Percentiles rank a stretch among this genome's conserved stretches.
phyloP scores from a whole-genome alignment of 345 rosid genomes.

The Stellera chamaejasme region DNA sequence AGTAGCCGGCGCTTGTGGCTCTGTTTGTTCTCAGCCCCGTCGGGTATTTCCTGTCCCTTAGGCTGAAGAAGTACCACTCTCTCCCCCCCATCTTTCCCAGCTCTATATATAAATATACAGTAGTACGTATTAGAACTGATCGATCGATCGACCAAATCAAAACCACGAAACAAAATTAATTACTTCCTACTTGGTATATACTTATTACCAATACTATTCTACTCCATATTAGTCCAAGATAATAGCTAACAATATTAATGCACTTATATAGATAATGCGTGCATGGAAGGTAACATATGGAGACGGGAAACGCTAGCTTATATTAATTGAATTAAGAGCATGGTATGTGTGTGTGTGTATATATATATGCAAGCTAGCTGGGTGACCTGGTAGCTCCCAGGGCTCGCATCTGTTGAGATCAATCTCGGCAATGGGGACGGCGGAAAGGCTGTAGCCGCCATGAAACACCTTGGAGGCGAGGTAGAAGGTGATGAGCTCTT shows the following conservation, averaged over 20 bases:
- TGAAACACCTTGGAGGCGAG: conserved; percentile 79
- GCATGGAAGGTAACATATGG: no score
- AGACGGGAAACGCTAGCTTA: no score
- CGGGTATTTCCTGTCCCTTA: conserved; percentile 35
- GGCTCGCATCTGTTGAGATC: conserved; percentile 95
- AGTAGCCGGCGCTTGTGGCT: conserved; percentile 40
- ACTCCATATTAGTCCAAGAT: no score
- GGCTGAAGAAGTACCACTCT: conserved; percentile 43
- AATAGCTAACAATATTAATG: no score
- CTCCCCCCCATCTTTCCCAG: conserved; percentile 27
- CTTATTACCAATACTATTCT: no score
- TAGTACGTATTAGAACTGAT: not conserved
- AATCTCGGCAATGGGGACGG: conserved; percentile 71
- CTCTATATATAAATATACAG: not conserved
- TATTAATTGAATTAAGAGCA: not conserved
- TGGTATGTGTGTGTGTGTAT: no score
- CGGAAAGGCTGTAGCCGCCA: conserved; percentile 58
- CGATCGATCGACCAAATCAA: not conserved
- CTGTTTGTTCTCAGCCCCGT: conserved; percentile 28
- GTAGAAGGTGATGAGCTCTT: conserved; percentile 87
- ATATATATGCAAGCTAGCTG: no score
- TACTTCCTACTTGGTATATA: no score
- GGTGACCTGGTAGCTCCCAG: conserved; percentile 97
- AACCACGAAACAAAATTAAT: not conserved
- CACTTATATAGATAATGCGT: not conserved